phyloP scores from a whole-genome alignment of 257 asterid species.

The Gentiana macrophylla region DNA sequence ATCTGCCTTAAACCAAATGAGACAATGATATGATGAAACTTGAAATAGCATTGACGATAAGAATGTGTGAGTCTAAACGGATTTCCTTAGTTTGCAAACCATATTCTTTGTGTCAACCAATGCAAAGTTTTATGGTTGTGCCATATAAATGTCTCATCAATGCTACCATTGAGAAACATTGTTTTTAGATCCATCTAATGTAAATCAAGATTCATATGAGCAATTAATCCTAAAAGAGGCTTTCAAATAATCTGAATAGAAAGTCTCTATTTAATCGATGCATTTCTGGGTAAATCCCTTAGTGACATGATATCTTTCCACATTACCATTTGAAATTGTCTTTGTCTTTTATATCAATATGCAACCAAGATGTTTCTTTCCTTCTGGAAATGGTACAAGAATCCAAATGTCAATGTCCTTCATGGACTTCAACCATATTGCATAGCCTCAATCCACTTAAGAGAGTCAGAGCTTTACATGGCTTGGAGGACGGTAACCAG shows the following conservation, averaged over 20 bases:
- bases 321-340: neutral
- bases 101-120: no score
- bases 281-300: neutral
- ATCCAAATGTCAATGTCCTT: neutral
- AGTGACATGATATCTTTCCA: neutral
- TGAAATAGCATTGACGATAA: neutral
- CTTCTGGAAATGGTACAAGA: neutral
- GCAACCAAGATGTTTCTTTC: neutral
- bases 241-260: no score
- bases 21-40: neutral
- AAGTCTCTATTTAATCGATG: neutral
- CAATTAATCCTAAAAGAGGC: no score
- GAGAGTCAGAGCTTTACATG: neutral
- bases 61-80: neutral
- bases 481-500: neutral
- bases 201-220: no score
- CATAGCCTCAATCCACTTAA: neutral
- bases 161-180: neutral
- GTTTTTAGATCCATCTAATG: no score
- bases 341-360: neutral
- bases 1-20: neutral
- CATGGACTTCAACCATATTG: neutral
- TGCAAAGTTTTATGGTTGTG: neutral
- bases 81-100: conserved; percentile 2
- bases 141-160: neutral